phyloP scores from a whole-genome alignment of 148 eudicot species.

The Camellia lanceoleosa region DNA sequence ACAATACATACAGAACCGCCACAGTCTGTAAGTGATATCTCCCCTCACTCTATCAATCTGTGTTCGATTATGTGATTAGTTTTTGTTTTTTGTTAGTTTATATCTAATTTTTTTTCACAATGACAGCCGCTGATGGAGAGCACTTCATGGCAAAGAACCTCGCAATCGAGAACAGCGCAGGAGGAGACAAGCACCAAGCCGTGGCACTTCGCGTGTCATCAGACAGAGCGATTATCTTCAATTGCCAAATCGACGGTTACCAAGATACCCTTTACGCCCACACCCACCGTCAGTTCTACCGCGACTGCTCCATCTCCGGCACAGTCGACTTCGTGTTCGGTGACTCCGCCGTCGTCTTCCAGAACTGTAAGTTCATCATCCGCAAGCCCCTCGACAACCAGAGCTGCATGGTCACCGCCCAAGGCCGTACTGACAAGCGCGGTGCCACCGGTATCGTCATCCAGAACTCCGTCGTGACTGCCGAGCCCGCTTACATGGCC shows the following conservation, averaged over 20 bases:
- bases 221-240: conserved; percentile 32
- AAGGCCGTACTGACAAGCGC: conserved; percentile 30
- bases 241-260: conserved; percentile 42
- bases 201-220: conserved; percentile 44
- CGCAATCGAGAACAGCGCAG: conserved; percentile 47
- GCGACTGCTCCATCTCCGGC: conserved; percentile 63
- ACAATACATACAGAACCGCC: conserved; percentile 40
- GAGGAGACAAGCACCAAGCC: conserved; percentile 38
- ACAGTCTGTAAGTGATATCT: conserved; percentile 49
- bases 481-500: conserved; percentile 37
- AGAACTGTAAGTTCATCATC: conserved; percentile 48
- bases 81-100: too few species aligned
- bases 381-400: conserved; percentile 46
- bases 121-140: conserved; percentile 36
- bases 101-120: too few species aligned
- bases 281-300: conserved; percentile 57
- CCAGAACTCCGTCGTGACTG: conserved; percentile 51
- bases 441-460: conserved; percentile 32
- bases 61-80: too few species aligned
- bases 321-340: conserved; percentile 68
- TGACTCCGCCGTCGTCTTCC: conserved; percentile 55
- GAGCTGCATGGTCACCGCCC: conserved; percentile 51
- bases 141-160: conserved; percentile 42
- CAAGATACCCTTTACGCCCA: conserved; percentile 60
- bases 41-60: background rate